phyloP scores from a whole-genome alignment of 441 rosid species.

The Brassica balearica region DNA sequence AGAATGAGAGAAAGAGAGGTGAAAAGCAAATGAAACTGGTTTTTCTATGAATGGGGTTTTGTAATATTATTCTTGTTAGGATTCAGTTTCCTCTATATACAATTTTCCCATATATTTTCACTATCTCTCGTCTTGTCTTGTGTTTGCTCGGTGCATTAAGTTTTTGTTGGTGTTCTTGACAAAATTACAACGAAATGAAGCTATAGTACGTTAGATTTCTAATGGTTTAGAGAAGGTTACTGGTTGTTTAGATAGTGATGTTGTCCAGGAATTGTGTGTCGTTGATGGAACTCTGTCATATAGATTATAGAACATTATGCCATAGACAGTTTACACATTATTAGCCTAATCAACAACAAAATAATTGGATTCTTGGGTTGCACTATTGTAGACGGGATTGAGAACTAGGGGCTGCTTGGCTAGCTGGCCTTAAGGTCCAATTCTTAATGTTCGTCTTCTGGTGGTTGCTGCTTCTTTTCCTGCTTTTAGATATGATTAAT shows the following conservation, averaged over 20 bases:
- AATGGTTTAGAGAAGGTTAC: not conserved
- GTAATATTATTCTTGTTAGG: conserved; percentile 27
- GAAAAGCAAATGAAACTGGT: not conserved
- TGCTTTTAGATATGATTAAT: not conserved
- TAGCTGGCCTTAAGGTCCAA: not conserved
- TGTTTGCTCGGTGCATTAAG: not conserved
- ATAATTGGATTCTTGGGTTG: not conserved
- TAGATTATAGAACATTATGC: not conserved
- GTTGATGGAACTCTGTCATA: not conserved
- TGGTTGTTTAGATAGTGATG: not conserved
- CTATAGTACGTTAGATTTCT: not conserved
- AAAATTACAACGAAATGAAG: conserved; percentile 8
- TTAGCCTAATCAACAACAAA: not conserved
- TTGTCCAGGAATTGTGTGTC: not conserved
- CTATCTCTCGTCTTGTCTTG: conserved; percentile 2
- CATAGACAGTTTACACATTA: not conserved
- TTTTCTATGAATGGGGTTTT: conserved; percentile 28
- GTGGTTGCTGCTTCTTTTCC: not conserved
- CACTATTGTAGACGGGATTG: not conserved
- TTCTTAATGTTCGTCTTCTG: not conserved
- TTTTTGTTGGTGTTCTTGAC: not conserved
- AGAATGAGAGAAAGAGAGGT: not conserved
- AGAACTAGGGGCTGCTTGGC: not conserved
- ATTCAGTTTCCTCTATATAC: conserved; percentile 15
- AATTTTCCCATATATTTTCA: conserved; percentile 1